These are phyloP conservation scores for Gyromitra esculenta DNA, from an alignment of 2,329 filamentous ascomycete genomes.

Conservation along the genomic window DNA sequence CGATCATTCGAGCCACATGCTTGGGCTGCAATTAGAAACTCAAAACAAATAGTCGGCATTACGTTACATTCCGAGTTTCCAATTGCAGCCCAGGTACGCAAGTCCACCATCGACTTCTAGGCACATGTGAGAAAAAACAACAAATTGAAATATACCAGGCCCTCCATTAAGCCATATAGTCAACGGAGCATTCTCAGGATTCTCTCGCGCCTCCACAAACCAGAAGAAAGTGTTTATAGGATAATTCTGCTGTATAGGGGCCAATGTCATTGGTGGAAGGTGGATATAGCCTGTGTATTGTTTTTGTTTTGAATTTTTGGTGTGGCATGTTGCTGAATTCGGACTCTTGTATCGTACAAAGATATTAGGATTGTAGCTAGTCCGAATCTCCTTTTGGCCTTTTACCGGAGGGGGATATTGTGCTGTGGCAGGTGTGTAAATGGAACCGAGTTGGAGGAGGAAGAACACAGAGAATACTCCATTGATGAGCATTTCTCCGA, in stretches of 20 bases:
- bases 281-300: constrained; percentile 76
- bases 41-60: too few species aligned
- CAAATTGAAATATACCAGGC: constrained; percentile 63
- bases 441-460: constrained; percentile 27
- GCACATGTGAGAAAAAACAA: neutral
- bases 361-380: constrained; percentile 71
- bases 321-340: constrained; percentile 70
- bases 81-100: neutral
- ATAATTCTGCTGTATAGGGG: constrained; percentile 66
- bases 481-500: constrained; percentile 8
- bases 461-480: neutral
- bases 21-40: neutral
- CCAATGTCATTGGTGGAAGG: constrained; percentile 56
- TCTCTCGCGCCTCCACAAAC: constrained; percentile 63
- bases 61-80: too few species aligned
- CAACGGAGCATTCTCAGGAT: constrained; percentile 65
- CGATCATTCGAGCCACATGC: neutral
- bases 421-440: constrained; percentile 16
- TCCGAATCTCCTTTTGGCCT: constrained; percentile 68
- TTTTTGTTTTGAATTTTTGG: constrained; percentile 71
- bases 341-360: constrained; percentile 74
- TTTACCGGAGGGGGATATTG: constrained; percentile 59
- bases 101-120: neutral
- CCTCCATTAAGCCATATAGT: constrained; percentile 76
- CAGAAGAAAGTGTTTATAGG: constrained; percentile 66